These are phyloP conservation scores for Fusarium sp. DNA, from an alignment of 2,329 filamentous ascomycete species.

Conservation along the genomic window DNA sequence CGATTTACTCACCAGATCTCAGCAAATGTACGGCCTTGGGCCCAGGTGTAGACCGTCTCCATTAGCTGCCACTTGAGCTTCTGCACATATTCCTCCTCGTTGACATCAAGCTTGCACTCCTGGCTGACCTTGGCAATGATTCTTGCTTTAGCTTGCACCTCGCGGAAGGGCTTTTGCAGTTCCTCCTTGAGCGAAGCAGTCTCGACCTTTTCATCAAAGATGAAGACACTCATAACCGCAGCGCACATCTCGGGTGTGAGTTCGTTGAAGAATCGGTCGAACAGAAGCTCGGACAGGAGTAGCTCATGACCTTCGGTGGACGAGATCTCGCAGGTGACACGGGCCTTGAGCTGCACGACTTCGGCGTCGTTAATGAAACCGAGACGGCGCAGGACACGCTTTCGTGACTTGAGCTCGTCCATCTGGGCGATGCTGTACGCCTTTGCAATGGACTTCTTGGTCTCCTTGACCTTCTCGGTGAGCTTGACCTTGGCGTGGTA, in stretches of 20 bases:
- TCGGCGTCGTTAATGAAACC: constrained; percentile 96
- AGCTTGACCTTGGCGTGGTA: constrained; percentile 84
- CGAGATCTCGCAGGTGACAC: constrained; percentile 97
- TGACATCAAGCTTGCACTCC: constrained; percentile 92
- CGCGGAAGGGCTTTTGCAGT: constrained; percentile 82
- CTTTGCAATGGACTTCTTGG: constrained; percentile 85
- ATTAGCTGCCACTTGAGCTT: constrained; percentile 95
- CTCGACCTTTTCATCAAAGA: constrained; percentile 95
- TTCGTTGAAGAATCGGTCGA: constrained; percentile 98
- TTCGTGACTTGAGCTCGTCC: constrained; percentile 95
- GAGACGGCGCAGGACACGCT: constrained; percentile 90
- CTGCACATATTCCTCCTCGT: constrained; percentile 92
- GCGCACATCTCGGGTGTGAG: constrained; percentile 87
- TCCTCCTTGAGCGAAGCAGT: constrained; percentile 82
- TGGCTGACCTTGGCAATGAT: constrained; percentile 92
- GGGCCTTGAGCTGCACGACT: constrained; percentile 95
- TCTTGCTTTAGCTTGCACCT: constrained; percentile 86
- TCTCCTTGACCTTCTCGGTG: constrained; percentile 80
- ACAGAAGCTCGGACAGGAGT: constrained; percentile 89
- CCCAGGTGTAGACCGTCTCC: constrained; percentile 95
- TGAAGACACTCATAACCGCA: constrained; percentile 88
- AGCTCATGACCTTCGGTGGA: constrained; percentile 91
- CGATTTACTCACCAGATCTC: constrained; percentile 84
- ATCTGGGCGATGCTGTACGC: constrained; percentile 91
- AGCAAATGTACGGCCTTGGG: constrained; percentile 86